These are phyloP conservation scores for Suhomyces vadensis DNA, from an alignment of 805 yeast genomes.

Conservation along the genomic window DNA sequence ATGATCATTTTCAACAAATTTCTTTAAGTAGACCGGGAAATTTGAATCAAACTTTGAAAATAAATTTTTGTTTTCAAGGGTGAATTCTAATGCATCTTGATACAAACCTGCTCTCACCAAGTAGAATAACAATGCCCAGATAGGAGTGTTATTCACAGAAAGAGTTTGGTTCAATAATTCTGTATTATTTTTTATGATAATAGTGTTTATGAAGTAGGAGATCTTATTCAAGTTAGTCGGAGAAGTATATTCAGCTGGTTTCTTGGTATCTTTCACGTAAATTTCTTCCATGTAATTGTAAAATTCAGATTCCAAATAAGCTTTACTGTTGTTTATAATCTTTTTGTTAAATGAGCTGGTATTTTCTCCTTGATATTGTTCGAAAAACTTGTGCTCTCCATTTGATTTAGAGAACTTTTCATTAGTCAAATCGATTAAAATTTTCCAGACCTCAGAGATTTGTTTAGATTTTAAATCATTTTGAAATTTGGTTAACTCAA, in stretches of 20 bases:
- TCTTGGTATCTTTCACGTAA: constrained; percentile 54
- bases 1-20: constrained; percentile 55
- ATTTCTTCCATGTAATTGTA: constrained; percentile 68
- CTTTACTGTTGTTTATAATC: constrained; percentile 56
- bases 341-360: constrained; percentile 34
- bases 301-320: constrained; percentile 75
- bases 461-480: constrained; percentile 68
- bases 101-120: constrained; percentile 80
- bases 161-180: constrained; percentile 30
- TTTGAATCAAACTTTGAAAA: constrained; percentile 84
- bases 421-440: constrained; percentile 51
- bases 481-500: constrained; percentile 57
- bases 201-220: constrained; percentile 51
- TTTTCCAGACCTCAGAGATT: constrained; percentile 71
- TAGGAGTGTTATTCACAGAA: constrained; percentile 74
- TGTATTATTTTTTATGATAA: constrained; percentile 32
- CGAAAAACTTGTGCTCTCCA: constrained; percentile 37
- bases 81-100: constrained; percentile 74
- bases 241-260: constrained; percentile 47
- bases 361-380: constrained; percentile 21
- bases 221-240: constrained; percentile 69
- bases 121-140: constrained; percentile 93
- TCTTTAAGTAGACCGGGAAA: constrained; percentile 76
- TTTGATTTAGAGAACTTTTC: constrained; percentile 34
- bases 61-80: constrained; percentile 60